Conservation (phyloP, 1,284 basidiomycete species). For the Ustilago trichophora region DNA sequence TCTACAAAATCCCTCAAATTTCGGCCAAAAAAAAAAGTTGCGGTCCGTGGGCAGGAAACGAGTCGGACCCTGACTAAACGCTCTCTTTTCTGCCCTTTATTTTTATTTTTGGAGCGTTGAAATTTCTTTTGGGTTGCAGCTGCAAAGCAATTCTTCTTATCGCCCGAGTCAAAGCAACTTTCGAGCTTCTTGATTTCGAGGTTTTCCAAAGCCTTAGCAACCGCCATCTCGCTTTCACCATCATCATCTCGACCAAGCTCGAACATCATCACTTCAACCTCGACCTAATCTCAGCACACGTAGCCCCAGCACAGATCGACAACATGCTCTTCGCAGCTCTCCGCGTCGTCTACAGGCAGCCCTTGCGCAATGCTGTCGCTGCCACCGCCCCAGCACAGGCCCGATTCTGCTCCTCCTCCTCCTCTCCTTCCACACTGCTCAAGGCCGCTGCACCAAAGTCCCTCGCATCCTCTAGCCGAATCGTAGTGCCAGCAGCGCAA, state of each 20-base stretch:
- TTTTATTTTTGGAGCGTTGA: not conserved
- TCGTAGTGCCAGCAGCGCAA: not conserved
- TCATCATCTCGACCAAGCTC: too few relatives aligned
- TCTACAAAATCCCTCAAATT: too few relatives aligned
- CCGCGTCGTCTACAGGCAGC: slow-evolving; percentile 13
- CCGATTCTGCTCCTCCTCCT: slow-evolving; percentile 33
- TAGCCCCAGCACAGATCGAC: too few relatives aligned
- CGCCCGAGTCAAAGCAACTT: too few relatives aligned
- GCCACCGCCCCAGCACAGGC: slow-evolving; percentile 6
- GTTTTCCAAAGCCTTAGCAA: not conserved
- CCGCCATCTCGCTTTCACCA: slow-evolving; percentile 11
- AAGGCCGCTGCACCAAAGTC: slow-evolving; percentile 4
- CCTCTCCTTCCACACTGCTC: slow-evolving; percentile 11
- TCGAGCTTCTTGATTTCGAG: too few relatives aligned
- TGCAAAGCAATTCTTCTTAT: slow-evolving; percentile 22
- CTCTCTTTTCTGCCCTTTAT: too few relatives aligned
- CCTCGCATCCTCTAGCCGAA: not conserved
- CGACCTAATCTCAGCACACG: too few relatives aligned
- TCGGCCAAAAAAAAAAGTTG: too few relatives aligned
- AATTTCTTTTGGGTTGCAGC: not conserved
- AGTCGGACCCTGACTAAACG: too few relatives aligned
- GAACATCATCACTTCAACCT: too few relatives aligned
- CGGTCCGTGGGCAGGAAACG: slow-evolving; percentile 11
- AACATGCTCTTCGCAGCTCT: slow-evolving; percentile 20
- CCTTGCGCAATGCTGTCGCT: slow-evolving; percentile 15